These are phyloP conservation scores for Trametes hirsuta DNA, from an alignment of 1,284 basidiomycete species.

Conservation along the genomic window DNA sequence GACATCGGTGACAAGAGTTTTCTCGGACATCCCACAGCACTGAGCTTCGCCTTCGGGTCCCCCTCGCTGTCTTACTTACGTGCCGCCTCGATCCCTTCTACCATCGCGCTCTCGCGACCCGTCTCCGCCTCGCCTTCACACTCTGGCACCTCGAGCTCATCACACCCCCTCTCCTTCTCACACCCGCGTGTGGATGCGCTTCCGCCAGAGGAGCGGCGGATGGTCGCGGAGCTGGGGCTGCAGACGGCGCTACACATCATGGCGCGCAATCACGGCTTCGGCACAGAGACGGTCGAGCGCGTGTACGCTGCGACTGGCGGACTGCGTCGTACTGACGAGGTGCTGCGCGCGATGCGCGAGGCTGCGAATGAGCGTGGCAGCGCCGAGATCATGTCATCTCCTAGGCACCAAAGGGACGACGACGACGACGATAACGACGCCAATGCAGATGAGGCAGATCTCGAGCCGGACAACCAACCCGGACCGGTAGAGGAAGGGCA, in stretches of 20 bases:
- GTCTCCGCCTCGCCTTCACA: background rate
- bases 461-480: background rate
- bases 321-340: conserved; percentile 21
- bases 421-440: background rate
- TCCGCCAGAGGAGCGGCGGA: conserved; percentile 15
- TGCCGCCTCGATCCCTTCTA: conserved; percentile 4
- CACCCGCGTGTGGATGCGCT: conserved; percentile 10
- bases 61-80: conserved; percentile 1
- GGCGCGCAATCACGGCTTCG: conserved; percentile 31
- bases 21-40: conserved; percentile 1
- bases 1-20: conserved; percentile 5
- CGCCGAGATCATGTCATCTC: background rate
- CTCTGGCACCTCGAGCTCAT: too few species aligned
- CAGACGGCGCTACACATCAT: conserved; percentile 23
- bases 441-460: background rate
- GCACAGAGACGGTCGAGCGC: conserved; percentile 19
- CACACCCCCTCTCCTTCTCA: too few species aligned
- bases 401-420: conserved; percentile 5
- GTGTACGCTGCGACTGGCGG: conserved; percentile 20
- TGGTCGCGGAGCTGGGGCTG: conserved; percentile 22
- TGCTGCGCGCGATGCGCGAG: conserved; percentile 26
- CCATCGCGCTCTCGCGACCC: conserved; percentile 4
- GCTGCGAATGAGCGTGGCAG: conserved; percentile 21
- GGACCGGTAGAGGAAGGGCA: background rate
- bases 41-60: conserved; percentile 12